Evolutionary conservation across 2,329 filamentous ascomycete species (phyloP), one percentile per base, ranked within the genome.

Genomic region (Hypoxylon sp.): DNA sequence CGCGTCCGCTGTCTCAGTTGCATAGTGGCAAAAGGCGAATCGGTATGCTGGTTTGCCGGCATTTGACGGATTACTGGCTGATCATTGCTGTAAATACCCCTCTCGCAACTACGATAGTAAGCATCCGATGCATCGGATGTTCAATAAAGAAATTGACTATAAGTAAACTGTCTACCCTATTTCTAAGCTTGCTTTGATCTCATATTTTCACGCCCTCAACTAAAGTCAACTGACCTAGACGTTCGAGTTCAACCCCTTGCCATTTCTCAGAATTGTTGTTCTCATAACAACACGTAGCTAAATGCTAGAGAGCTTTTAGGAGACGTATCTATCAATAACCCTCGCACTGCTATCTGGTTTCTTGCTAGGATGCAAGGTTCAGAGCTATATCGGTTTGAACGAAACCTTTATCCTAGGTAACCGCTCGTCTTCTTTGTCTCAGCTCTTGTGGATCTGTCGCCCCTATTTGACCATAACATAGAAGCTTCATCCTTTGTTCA

Each of bases 1-100:
- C 33, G 1, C 31, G 6, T n/a, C 51, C 54, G 4, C 22, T 30
- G 30, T 27, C 46, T 61, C 35, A 30, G 44, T 64, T 67, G 55
- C 66, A 71, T 70, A 67, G 11, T 37, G 61, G 64, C 60, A 59
- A 66, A 59, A 44, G 40, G 61, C 53, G 54, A 61, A 55, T 30
- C 2, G 25, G 33, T 14, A 20, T 33, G n/a, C 6, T 37, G 6
- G 40, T 33, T 13, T 10, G 25, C n/a, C 42, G 33, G 13, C 20
- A 62, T 61, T 40, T 44, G n/a, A 30, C 30, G 35, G 3, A 40
- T 42, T 8, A 17, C 37, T 51, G 27, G 37, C 11, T 30, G 3
- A 6, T 57, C 35, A 37, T 25, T 31, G n/a, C 40, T 51, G 44
- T 54, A 61, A 13, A 64, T 56, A 37, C 42, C 40, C 40, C 11